Base-by-base conservation (phyloP, 257 asterid genomes). In the Linderniella brevidens region DNA sequence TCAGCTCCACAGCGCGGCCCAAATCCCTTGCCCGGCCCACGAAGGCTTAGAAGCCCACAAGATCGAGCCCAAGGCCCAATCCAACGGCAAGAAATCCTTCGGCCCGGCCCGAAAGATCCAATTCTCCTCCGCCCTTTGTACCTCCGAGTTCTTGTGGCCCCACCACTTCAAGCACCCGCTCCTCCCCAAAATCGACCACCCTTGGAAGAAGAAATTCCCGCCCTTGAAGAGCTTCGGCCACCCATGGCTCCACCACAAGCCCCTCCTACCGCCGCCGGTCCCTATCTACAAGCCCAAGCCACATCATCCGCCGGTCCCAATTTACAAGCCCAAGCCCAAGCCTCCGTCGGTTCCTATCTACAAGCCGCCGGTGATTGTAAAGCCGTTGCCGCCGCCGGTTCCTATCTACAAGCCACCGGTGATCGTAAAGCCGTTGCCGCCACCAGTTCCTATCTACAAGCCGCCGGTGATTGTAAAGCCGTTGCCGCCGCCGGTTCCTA, bases 91-190 rank as follows among this genome's bases (percentile, higher is more conserved):
- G 54, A n/a, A n/a, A n/a, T n/a, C n/a, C n/a, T 68, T 77, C 36
- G 68, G 66, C 36, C 75, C 87, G 0, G 35, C 74, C 0, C 66
- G 70, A 36, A 74, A 43, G 55, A 46, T 83, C 0, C 69, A 66
- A 32, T 87, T 87, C 71, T 71, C 97, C 5, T 42, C 90, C 9
- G 68, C 75, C 15, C 39, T 78, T 37, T 84, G 95, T 72, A 62
- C 86, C 44, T 88, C 97, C 5, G 78, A 77, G 35, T 72, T 75
- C 71, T 68, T 80, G 19, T 84, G 84, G 97, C 78, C 86, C 0
- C 42, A 51, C 17, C 32, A 25, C 32, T 69, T 60, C 53, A 70
- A 78, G 58, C 57, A 53, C 56, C 93, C 92, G 16, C 83, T 69
- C 17, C 54, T 70, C 46, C 90, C 87, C 13, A 48, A 35, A 76